Percentiles rank a stretch among this genome's conserved stretches.
These are phyloP conservation scores for Buddleja alternifolia DNA, from an alignment of 257 asterid species.

Conservation along the genomic window DNA sequence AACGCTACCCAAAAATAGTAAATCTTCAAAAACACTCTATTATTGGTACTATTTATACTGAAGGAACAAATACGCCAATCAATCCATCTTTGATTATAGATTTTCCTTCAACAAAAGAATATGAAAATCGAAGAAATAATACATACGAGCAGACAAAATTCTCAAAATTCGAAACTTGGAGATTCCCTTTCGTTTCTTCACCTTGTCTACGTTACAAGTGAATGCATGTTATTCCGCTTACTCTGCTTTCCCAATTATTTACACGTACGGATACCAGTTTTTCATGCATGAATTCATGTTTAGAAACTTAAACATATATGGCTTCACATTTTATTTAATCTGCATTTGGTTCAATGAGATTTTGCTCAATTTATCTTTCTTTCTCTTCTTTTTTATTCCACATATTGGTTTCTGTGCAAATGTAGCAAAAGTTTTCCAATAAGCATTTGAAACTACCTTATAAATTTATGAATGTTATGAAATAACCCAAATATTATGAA, in stretches of 20 bases:
- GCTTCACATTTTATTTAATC: constrained; percentile 21
- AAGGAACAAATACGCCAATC: too few species aligned
- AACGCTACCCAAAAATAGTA: too few species aligned
- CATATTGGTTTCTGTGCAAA: not conserved
- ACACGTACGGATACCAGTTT: not conserved
- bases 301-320: not conserved
- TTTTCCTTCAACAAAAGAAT: too few species aligned
- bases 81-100: too few species aligned
- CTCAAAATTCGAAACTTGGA: constrained; percentile 6
- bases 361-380: not conserved
- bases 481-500: too few species aligned
- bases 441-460: not conserved
- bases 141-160: constrained; percentile 31
- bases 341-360: constrained; percentile 5
- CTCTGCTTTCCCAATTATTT: not conserved
- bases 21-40: too few species aligned
- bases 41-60: too few species aligned
- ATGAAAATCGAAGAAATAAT: too few species aligned
- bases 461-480: not conserved
- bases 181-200: constrained; percentile 25
- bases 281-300: not conserved
- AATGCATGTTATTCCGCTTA: constrained; percentile 26
- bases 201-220: constrained; percentile 16
- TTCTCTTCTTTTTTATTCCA: not conserved
- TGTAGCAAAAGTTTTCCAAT: too few species aligned